phyloP scores from a whole-genome alignment of 2,329 filamentous ascomycete genomes.

The Aspergillus neotritici region DNA sequence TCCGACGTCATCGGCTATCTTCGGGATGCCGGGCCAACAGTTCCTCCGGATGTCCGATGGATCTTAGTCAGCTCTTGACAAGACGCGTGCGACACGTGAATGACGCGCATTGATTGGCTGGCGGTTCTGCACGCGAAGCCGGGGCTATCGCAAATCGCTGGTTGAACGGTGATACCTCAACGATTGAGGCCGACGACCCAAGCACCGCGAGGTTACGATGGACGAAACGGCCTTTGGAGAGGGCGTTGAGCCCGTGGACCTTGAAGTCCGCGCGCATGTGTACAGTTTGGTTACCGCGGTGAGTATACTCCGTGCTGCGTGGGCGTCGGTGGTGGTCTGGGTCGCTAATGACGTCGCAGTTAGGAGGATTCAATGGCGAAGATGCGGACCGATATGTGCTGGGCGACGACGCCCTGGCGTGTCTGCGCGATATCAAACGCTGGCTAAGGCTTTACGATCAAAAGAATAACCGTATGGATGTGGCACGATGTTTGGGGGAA shows the following conservation, averaged over 20 bases:
- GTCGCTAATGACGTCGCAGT: constrained; percentile 45
- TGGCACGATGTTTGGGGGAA: constrained; percentile 85
- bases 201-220: constrained; percentile 27
- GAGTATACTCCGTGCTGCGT: constrained; percentile 36
- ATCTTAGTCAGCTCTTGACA: background rate
- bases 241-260: constrained; percentile 64
- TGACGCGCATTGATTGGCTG: constrained; percentile 21
- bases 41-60: constrained; percentile 11
- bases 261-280: constrained; percentile 87
- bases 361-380: constrained; percentile 75
- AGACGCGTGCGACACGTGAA: constrained; percentile 27
- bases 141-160: background rate
- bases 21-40: constrained; percentile 18
- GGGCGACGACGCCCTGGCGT: constrained; percentile 87
- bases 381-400: constrained; percentile 79
- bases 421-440: constrained; percentile 85
- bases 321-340: constrained; percentile 5
- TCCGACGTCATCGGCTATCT: constrained; percentile 29
- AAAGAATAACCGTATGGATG: constrained; percentile 88
- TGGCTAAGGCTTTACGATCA: constrained; percentile 95
- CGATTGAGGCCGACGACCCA: constrained; percentile 2
- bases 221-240: constrained; percentile 39
- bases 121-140: background rate
- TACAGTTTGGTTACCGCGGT: constrained; percentile 91
- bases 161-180: background rate